These are phyloP conservation scores for Claviceps maximensis DNA, from an alignment of 2,329 filamentous ascomycete genomes.

Conservation along the genomic window DNA sequence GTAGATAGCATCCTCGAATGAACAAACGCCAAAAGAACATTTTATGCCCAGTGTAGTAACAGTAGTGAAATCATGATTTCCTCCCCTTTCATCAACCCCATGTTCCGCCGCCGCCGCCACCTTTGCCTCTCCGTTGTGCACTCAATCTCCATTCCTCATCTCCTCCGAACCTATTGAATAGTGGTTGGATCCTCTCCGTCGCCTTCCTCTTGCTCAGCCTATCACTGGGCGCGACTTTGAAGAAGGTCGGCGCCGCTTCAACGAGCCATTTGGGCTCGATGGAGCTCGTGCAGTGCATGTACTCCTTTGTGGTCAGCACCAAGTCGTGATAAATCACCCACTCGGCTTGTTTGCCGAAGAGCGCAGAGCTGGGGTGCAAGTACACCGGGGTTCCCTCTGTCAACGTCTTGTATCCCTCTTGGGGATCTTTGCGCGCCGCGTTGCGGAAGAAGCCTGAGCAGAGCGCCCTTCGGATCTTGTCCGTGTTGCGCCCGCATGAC, in stretches of 20 bases:
- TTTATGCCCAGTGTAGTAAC: too few relatives aligned
- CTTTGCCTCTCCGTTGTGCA: slow-evolving; percentile 72
- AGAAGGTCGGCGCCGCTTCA: slow-evolving; percentile 95
- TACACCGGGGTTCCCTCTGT: slow-evolving; percentile 92
- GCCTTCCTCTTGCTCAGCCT: slow-evolving; percentile 80
- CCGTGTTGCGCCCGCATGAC: slow-evolving; percentile 77
- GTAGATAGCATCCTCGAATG: too few relatives aligned
- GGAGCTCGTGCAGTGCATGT: slow-evolving; percentile 87
- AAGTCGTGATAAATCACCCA: slow-evolving; percentile 91
- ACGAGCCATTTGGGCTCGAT: slow-evolving; percentile 95
- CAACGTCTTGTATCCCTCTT: slow-evolving; percentile 95
- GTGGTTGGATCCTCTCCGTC: slow-evolving; percentile 84
- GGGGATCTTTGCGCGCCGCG: slow-evolving; percentile 83
- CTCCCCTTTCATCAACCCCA: slow-evolving; percentile 51
- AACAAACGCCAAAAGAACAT: too few relatives aligned
- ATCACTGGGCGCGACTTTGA: slow-evolving; percentile 88
- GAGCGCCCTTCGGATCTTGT: slow-evolving; percentile 75
- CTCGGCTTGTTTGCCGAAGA: slow-evolving; percentile 93
- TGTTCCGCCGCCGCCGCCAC: slow-evolving; percentile 77
- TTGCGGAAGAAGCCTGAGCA: slow-evolving; percentile 96
- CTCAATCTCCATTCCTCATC: slow-evolving; percentile 94
- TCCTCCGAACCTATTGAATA: slow-evolving; percentile 83
- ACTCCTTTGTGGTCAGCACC: slow-evolving; percentile 90
- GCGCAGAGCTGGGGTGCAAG: slow-evolving; percentile 77
- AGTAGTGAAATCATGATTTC: too few relatives aligned